These are phyloP conservation scores for Gelatoporia subvermispora DNA, from an alignment of 768 basidiomycete genomes.

Conservation along the genomic window DNA sequence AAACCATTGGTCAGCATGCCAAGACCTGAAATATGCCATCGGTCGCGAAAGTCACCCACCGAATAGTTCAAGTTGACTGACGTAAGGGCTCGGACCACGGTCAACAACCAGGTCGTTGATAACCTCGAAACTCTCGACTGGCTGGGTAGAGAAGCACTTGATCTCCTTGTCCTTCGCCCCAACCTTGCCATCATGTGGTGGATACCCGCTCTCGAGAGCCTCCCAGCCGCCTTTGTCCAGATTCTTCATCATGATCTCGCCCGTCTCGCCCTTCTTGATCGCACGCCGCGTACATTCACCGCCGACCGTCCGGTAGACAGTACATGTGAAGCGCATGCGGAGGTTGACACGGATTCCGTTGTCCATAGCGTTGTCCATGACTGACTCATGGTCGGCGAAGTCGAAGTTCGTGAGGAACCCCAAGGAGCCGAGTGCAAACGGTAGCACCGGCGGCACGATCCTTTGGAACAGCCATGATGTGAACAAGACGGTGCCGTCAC, in stretches of 20 bases:
- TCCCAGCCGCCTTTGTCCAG: constrained; percentile 93
- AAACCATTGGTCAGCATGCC: neutral
- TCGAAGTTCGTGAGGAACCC: constrained; percentile 98
- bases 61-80: constrained; percentile 92
- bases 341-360: constrained; percentile 95
- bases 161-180: constrained; percentile 88
- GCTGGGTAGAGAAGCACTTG: constrained; percentile 94
- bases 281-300: constrained; percentile 75
- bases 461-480: constrained; percentile 99
- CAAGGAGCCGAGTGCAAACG: constrained; percentile 94
- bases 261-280: constrained; percentile 88
- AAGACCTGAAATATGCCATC: neutral
- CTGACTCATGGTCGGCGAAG: constrained; percentile 77
- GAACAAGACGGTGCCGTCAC: constrained; percentile 97
- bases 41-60: constrained; percentile 47
- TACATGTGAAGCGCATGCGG: constrained; percentile 99
- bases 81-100: constrained; percentile 95
- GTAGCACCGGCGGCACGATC: constrained; percentile 96
- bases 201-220: constrained; percentile 81
- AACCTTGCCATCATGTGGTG: constrained; percentile 31
- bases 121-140: constrained; percentile 93
- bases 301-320: constrained; percentile 88
- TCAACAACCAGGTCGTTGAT: constrained; percentile 98
- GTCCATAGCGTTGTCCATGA: constrained; percentile 86
- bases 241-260: constrained; percentile 96